These are phyloP conservation scores for Citrullus amarus DNA, from an alignment of 306 rosid genomes.

Conservation along the genomic window DNA sequence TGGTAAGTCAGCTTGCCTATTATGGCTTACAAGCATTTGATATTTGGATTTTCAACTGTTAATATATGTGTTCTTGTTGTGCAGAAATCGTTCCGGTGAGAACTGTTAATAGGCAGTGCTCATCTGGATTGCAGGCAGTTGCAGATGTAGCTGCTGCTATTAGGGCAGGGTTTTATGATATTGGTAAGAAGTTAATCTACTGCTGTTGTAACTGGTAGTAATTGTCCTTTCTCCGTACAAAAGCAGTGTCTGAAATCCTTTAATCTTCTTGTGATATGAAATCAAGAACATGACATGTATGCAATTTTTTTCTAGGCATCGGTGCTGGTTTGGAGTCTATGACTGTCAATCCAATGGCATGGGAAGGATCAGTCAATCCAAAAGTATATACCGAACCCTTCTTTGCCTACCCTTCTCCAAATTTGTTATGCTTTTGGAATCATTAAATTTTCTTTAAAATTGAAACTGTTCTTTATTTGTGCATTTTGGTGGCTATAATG, in stretches of 20 bases:
- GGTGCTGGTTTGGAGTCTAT: constrained; percentile 97
- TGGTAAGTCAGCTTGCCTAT: constrained; percentile 29
- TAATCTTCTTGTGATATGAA: background rate
- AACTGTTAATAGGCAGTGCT: constrained; percentile 96
- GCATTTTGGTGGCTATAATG: constrained; percentile 3
- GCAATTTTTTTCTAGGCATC: constrained; percentile 38
- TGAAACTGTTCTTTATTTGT: background rate
- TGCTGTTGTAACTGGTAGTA: background rate
- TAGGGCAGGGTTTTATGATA: constrained; percentile 87
- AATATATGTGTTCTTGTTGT: background rate
- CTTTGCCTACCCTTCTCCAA: background rate
- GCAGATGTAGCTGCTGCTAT: constrained; percentile 98
- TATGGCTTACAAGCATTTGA: background rate
- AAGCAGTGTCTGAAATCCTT: background rate
- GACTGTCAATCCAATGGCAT: constrained; percentile 71
- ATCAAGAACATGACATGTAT: background rate
- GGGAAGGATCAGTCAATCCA: constrained; percentile 95
- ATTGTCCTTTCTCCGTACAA: background rate
- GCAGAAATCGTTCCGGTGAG: constrained; percentile 85
- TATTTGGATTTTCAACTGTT: background rate
- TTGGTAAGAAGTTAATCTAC: constrained; percentile 28
- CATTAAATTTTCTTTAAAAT: background rate
- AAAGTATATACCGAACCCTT: constrained; percentile 30
- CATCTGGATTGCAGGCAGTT: constrained; percentile 99
- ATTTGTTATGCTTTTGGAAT: background rate